Percentiles rank a stretch among this genome's conserved stretches.
These are phyloP conservation scores for Stephanodiscus triporus DNA, from an alignment of 108 stramenopile genomes.

Conservation along the genomic window DNA sequence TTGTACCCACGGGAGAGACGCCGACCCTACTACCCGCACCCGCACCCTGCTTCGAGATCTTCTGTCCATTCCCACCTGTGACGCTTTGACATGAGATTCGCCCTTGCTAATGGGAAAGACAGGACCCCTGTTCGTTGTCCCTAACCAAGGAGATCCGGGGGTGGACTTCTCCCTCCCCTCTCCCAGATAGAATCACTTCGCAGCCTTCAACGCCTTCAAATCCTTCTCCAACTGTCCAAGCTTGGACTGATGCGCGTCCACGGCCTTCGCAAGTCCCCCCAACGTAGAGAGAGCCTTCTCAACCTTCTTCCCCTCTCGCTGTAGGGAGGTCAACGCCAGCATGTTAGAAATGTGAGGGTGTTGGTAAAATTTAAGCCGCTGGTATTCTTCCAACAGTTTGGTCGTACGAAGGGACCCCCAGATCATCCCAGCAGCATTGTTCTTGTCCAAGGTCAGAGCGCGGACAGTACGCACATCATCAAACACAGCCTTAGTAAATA, in stretches of 20 bases:
- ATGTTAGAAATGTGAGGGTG: not conserved
- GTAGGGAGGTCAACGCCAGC: conserved; percentile 2
- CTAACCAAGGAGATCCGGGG: too few species aligned
- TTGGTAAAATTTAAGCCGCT: not conserved
- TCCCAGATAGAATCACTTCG: too few species aligned
- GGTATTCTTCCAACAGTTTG: not conserved
- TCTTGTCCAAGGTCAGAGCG: not conserved
- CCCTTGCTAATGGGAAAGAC: not conserved
- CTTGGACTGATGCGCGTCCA: not conserved
- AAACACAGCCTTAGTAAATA: not conserved
- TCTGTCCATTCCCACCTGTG: not conserved
- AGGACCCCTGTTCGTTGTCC: too few species aligned
- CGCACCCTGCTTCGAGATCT: not conserved
- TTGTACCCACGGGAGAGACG: not conserved
- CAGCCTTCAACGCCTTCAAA: not conserved
- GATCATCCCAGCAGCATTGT: not conserved
- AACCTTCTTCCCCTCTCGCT: conserved; percentile 4
- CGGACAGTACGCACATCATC: not conserved
- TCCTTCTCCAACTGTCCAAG: not conserved
- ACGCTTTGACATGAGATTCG: not conserved
- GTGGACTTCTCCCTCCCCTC: too few species aligned
- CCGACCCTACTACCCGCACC: not conserved
- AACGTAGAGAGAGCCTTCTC: not conserved
- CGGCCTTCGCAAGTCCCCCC: not conserved
- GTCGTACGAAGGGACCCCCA: not conserved